Evolutionary conservation across 306 rosid genomes (phyloP).

Genomic region (Medicago arabica): DNA sequence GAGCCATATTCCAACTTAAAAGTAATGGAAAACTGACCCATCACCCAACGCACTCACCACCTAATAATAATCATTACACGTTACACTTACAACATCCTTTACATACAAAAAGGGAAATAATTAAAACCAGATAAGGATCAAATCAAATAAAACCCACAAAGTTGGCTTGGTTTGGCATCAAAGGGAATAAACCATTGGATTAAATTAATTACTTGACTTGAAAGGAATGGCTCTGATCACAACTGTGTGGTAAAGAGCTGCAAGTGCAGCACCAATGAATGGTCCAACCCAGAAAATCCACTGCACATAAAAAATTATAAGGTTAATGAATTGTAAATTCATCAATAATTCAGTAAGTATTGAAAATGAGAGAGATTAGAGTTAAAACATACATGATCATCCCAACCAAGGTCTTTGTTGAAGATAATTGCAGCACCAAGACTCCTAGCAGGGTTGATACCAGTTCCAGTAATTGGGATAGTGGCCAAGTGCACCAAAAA

Average conservation of each 20-base stretch:
- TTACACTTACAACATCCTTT: conserved; percentile 37
- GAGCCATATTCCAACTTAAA: conserved; percentile 47
- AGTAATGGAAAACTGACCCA: conserved; percentile 43
- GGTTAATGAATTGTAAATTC: no score
- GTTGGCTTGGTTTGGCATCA: conserved; percentile 34
- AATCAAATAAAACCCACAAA: conserved; percentile 6
- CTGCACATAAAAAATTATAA: conserved; percentile 26
- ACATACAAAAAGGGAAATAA: conserved; percentile 27
- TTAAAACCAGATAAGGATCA: neutral
- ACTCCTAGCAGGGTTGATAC: conserved; percentile 56
- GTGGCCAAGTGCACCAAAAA: conserved; percentile 63
- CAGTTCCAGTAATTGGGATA: conserved; percentile 58
- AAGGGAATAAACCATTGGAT: conserved; percentile 3
- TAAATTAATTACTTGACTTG: conserved; percentile 35
- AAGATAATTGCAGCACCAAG: conserved; percentile 55
- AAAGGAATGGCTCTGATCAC: conserved; percentile 64
- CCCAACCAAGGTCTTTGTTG: conserved; percentile 54
- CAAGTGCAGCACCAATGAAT: conserved; percentile 57
- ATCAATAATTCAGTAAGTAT: no score
- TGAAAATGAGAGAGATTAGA: neutral
- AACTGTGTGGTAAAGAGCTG: conserved; percentile 57
- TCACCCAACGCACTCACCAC: conserved; percentile 27
- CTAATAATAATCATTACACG: conserved; percentile 13
- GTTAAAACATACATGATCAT: conserved; percentile 45
- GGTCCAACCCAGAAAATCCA: conserved; percentile 66